Percentiles rank a stretch among this genome's conserved stretches.
These are phyloP conservation scores for Fomitopsis serialis DNA, from an alignment of 768 basidiomycete genomes.

Conservation along the genomic window DNA sequence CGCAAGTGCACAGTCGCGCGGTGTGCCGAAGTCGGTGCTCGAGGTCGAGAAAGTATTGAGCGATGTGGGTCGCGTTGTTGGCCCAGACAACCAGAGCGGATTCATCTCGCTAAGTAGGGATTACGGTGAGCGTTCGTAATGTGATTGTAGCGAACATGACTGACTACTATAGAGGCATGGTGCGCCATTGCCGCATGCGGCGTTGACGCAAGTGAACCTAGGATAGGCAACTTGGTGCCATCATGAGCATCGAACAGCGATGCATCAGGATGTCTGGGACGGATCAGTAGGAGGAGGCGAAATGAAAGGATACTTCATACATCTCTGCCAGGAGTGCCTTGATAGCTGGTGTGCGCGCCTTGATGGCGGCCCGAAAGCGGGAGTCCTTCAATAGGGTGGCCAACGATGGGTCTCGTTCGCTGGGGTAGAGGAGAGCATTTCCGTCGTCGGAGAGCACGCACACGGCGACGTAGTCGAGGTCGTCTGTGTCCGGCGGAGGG, in stretches of 20 bases:
- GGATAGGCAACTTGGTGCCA: background rate
- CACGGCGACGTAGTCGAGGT: background rate
- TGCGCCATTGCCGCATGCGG: background rate
- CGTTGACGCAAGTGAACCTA: background rate
- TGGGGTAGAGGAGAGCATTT: background rate
- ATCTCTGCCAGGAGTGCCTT: background rate
- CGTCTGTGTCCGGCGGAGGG: too few species aligned
- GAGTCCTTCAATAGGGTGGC: background rate
- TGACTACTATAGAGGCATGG: background rate
- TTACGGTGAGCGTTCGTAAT: background rate
- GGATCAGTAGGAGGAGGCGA: background rate
- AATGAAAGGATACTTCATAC: background rate
- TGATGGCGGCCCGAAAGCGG: background rate
- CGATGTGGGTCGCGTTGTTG: background rate
- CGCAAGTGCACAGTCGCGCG: background rate
- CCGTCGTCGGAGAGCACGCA: background rate
- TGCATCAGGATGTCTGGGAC: background rate
- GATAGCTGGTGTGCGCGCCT: background rate
- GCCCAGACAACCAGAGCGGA: conserved; percentile 1
- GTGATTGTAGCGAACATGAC: background rate
- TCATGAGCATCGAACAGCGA: background rate
- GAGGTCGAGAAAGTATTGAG: background rate
- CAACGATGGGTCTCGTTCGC: background rate
- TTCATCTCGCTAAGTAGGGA: conserved; percentile 2
- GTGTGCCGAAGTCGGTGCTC: background rate